A percentile compares a stretch with the other conserved stretches of the same genome.
Evolutionary conservation across 768 basidiomycete genomes (phyloP).

Genomic region (Pleurotus citrinopileatus): DNA sequence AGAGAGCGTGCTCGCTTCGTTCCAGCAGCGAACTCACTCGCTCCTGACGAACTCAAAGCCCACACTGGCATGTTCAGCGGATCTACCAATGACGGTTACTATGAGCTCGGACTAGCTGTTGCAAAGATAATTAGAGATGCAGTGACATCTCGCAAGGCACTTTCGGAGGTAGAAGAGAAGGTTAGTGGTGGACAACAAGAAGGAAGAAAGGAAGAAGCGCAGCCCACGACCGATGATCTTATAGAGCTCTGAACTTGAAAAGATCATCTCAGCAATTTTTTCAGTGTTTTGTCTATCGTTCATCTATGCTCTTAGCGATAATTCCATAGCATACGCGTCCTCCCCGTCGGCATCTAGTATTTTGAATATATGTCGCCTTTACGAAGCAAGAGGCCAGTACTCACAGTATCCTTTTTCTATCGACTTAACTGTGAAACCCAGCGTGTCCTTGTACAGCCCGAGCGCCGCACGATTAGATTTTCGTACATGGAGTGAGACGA

Average conservation of each 20-base stretch:
- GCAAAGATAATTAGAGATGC: constrained; percentile 63
- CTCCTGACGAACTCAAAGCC: constrained; percentile 75
- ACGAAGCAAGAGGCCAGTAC: too few species aligned
- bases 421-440: constrained; percentile 85
- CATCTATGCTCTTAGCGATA: constrained; percentile 45
- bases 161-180: constrained; percentile 14
- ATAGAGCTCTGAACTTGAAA: neutral
- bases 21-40: constrained; percentile 63
- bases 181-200: neutral
- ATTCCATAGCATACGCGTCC: constrained; percentile 90
- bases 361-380: too few species aligned
- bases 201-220: neutral
- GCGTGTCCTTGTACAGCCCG: constrained; percentile 81
- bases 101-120: constrained; percentile 72
- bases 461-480: constrained; percentile 95
- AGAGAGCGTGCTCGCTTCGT: constrained; percentile 51
- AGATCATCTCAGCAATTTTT: neutral
- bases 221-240: too few species aligned
- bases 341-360: constrained; percentile 92
- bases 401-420: constrained; percentile 93
- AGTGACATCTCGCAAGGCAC: constrained; percentile 24
- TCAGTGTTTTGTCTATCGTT: neutral
- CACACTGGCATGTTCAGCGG: constrained; percentile 89
- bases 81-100: constrained; percentile 86
- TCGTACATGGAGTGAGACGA: constrained; percentile 89